phyloP scores from a whole-genome alignment of 2,329 filamentous ascomycete genomes.

The Aspergillus latus region DNA sequence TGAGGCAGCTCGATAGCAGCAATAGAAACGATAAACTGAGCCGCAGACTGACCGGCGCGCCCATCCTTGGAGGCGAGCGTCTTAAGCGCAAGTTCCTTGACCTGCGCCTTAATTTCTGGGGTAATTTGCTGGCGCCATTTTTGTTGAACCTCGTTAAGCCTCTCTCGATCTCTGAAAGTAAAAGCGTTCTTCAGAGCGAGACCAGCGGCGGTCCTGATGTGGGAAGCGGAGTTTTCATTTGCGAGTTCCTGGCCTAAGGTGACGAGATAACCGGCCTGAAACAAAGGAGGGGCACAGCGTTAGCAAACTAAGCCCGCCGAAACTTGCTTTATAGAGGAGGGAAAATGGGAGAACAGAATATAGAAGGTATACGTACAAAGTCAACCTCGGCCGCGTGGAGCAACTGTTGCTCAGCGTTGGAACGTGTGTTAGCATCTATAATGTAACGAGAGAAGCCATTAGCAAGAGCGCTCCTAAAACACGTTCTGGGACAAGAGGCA shows the following conservation, averaged over 20 bases:
- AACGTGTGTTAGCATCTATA: conserved; percentile 83
- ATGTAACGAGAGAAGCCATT: conserved; percentile 34
- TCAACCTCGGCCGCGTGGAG: conserved; percentile 88
- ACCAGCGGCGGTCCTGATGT: conserved; percentile 91
- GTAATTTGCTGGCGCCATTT: conserved; percentile 89
- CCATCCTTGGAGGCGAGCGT: conserved; percentile 77
- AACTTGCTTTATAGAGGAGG: conserved; percentile 20
- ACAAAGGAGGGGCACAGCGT: conserved; percentile 22
- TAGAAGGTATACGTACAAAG: conserved; percentile 67
- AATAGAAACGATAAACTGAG: conserved; percentile 93
- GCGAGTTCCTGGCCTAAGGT: conserved; percentile 92
- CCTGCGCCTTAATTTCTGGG: conserved; percentile 75
- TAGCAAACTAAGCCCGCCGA: conserved; percentile 15
- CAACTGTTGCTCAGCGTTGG: conserved; percentile 91
- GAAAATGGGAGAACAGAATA: conserved; percentile 33
- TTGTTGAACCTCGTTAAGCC: conserved; percentile 84
- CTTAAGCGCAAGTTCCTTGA: conserved; percentile 88
- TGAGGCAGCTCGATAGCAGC: conserved; percentile 91
- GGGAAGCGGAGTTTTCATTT: conserved; percentile 78
- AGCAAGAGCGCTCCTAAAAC: conserved; percentile 16
- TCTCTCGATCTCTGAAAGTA: conserved; percentile 82
- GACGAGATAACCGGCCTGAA: conserved; percentile 83
- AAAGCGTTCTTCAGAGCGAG: conserved; percentile 98
- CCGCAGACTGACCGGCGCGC: conserved; percentile 83
- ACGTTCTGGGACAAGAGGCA: neutral